Percentiles rank a stretch among this genome's conserved stretches.
These are phyloP conservation scores for Cordia subcordata DNA, from an alignment of 257 asterid species.

Conservation along the genomic window DNA sequence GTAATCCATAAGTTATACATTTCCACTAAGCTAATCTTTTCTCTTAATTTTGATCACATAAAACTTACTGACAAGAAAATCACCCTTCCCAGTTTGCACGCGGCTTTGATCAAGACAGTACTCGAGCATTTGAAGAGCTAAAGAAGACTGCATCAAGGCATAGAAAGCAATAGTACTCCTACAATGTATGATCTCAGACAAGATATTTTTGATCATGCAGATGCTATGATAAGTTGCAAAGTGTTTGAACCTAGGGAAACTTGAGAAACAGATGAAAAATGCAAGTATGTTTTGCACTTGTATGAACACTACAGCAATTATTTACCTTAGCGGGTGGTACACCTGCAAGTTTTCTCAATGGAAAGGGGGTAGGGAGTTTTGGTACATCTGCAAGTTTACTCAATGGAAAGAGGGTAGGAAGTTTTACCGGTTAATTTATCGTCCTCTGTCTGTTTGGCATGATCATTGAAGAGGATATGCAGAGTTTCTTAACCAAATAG, in stretches of 20 bases:
- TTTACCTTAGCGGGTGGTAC: too few species aligned
- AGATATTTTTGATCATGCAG: background rate
- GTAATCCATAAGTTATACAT: background rate
- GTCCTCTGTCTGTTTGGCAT: too few species aligned
- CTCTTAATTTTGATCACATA: background rate
- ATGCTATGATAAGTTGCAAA: too few species aligned
- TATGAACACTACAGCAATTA: background rate
- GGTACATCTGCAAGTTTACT: too few species aligned
- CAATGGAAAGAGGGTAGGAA: too few species aligned
- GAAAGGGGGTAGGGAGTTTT: too few species aligned
- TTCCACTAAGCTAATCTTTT: background rate
- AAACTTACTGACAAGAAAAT: background rate
- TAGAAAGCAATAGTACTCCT: conserved; percentile 3
- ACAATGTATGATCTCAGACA: too few species aligned
- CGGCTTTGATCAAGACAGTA: conserved; percentile 70
- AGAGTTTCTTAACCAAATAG: too few species aligned
- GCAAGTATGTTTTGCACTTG: too few species aligned
- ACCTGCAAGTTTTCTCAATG: too few species aligned
- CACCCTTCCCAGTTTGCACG: conserved; percentile 68
- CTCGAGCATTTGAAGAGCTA: conserved; percentile 64
- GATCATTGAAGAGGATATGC: too few species aligned
- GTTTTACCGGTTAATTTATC: too few species aligned
- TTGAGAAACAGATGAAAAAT: background rate
- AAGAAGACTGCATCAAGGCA: background rate
- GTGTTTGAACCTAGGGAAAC: background rate